Evolutionary conservation across 148 eudicot genomes (phyloP), one percentile per base, ranked within the genome.

Genomic region (Fagopyrum homotropicum): DNA sequence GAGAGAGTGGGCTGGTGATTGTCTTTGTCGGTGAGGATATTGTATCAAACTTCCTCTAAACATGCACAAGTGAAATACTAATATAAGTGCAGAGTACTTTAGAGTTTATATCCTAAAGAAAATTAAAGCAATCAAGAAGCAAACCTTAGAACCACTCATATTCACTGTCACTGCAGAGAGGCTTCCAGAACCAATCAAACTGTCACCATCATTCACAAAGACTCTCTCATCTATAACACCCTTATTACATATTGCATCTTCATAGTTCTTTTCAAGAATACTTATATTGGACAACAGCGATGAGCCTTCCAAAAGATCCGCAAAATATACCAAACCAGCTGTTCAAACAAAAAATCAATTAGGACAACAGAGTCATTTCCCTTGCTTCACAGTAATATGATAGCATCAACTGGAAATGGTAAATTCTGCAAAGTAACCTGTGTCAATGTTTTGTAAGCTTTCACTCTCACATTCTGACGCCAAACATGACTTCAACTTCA

Each of bases 181-280:
- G 85, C 97, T 92, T 77, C 93, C 93, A 40, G 98, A 88, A 52
- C 88, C 97, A 48, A 96, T 93, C 79, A 96, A 80, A 81, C 91
- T 90, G 76, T 92, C 98, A 56, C 90, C 96, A 26, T 81, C 89
- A 80, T 92, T 86, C 56, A 89, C 72, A 82, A 92, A 92, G 56
- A 96, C 82, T 83, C 88, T 89, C 83, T 92, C 99, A 82, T 96
- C 99, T 76, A 96, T 83, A 61, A 88, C 99, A 79, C 86, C 89
- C 77, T 86, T 89, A 63, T 83, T 78, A 59, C 79, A 80, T 75
- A 85, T 84, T 43, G 91, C 97, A 83, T 81, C 89, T 75, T 84
- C 89, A 82, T 96, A 92, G 78, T 90, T 91, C 77, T 85, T 88
- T 77, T 96, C 99, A 50, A 96, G 79, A 72, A 84, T 77, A 70